Percentiles rank a stretch among this genome's conserved stretches.
phyloP scores from a whole-genome alignment of 129 eudicot species.

The Chrysanthemum makinoi region DNA sequence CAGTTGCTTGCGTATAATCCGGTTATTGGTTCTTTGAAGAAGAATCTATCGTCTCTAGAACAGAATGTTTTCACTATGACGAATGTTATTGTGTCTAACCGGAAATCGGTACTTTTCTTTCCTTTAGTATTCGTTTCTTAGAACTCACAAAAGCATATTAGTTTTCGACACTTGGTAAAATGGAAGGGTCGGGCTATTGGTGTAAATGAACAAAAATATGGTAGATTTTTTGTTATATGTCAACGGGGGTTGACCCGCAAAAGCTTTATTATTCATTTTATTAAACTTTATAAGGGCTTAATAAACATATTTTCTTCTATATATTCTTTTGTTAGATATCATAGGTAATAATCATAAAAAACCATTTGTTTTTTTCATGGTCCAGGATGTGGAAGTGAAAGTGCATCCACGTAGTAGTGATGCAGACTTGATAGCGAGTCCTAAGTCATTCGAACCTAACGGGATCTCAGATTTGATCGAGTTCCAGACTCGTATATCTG shows the following conservation, averaged over 20 bases:
- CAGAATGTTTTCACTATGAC: slow-evolving; percentile 41
- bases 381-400: slow-evolving; percentile 44
- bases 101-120: slow-evolving; percentile 45
- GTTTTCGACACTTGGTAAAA: neutral
- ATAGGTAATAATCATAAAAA: neutral
- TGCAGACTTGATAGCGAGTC: slow-evolving; percentile 26
- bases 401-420: slow-evolving; percentile 29
- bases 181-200: neutral
- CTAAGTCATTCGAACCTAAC: slow-evolving; percentile 21
- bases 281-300: too few species aligned
- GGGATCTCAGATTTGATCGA: slow-evolving; percentile 52
- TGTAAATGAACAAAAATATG: neutral
- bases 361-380: neutral
- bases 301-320: neutral
- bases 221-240: neutral
- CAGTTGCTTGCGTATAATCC: slow-evolving; percentile 64
- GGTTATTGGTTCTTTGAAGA: slow-evolving; percentile 50
- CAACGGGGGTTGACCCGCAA: neutral
- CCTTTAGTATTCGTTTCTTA: neutral
- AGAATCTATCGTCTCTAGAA: slow-evolving; percentile 64
- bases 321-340: neutral
- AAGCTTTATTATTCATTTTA: too few species aligned
- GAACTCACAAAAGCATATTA: neutral
- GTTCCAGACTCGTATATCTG: slow-evolving; percentile 61
- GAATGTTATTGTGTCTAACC: slow-evolving; percentile 40